These are phyloP conservation scores for Colletotrichum sp. DNA, from an alignment of 2,329 filamentous ascomycete genomes.

Conservation along the genomic window DNA sequence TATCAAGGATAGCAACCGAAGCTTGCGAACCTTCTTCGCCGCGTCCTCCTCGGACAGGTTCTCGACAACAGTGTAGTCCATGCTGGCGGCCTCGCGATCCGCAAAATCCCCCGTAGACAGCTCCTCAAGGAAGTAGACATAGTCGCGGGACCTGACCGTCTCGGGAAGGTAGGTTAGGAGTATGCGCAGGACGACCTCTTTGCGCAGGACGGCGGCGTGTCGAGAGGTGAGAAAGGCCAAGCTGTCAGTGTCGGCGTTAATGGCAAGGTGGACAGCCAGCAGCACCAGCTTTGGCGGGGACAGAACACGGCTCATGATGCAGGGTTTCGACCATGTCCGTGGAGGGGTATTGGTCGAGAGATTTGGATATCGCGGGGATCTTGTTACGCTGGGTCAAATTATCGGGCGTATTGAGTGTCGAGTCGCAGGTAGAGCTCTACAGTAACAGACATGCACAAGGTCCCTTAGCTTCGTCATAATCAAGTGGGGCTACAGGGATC, in stretches of 20 bases:
- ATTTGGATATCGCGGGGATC: neutral
- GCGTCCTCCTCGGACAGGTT: constrained; percentile 68
- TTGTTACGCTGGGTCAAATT: neutral
- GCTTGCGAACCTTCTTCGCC: constrained; percentile 65
- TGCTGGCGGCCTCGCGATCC: constrained; percentile 41
- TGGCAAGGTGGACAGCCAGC: constrained; percentile 73
- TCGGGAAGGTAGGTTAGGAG: constrained; percentile 81
- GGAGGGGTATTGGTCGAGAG: neutral
- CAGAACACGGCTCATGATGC: constrained; percentile 47
- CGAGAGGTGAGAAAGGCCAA: constrained; percentile 65
- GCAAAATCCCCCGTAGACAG: constrained; percentile 55
- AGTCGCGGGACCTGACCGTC: constrained; percentile 65
- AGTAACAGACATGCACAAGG: neutral
- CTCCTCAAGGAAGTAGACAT: constrained; percentile 65
- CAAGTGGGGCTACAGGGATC: neutral
- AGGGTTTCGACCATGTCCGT: constrained; percentile 21
- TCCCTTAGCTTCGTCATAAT: constrained; percentile 12
- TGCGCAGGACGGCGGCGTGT: constrained; percentile 62
- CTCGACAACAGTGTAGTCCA: constrained; percentile 63
- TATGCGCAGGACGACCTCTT: constrained; percentile 72
- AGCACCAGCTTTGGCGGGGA: constrained; percentile 74
- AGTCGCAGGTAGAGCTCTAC: neutral
- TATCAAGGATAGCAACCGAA: constrained; percentile 65
- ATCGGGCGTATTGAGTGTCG: neutral
- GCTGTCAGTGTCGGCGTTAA: constrained; percentile 67